These are phyloP conservation scores for Spizellomyces punctatus DNA, from an alignment of 192 early-diverging fungal species.

Conservation along the genomic window DNA sequence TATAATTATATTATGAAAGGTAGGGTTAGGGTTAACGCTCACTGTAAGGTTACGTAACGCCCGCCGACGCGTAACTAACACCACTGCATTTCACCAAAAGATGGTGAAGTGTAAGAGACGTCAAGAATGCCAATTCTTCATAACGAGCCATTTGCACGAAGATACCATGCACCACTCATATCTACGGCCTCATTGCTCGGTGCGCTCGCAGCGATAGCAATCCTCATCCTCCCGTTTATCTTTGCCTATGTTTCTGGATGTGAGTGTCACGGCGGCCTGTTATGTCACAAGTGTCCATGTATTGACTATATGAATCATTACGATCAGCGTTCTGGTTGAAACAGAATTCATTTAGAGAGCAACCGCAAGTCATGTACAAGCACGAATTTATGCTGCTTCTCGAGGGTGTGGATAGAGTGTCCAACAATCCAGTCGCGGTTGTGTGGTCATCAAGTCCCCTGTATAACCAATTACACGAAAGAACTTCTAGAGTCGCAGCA, in stretches of 20 bases:
- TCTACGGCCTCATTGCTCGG: slow-evolving; percentile 27
- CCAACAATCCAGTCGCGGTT: too few relatives aligned
- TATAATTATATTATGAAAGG: too few relatives aligned
- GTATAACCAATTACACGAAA: too few relatives aligned
- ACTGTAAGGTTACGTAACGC: too few relatives aligned
- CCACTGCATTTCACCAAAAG: too few relatives aligned
- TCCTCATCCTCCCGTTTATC: slow-evolving; percentile 34
- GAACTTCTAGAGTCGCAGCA: too few relatives aligned
- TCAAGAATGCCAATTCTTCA: slow-evolving; percentile 30
- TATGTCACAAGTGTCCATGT: background rate
- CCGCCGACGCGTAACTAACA: too few relatives aligned
- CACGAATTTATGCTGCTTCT: slow-evolving; percentile 28
- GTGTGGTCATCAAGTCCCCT: too few relatives aligned
- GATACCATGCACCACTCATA: slow-evolving; percentile 28
- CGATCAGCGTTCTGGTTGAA: slow-evolving; percentile 45
- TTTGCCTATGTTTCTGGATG: slow-evolving; percentile 38
- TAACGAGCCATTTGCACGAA: slow-evolving; percentile 33
- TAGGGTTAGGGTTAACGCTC: too few relatives aligned
- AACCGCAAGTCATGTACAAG: slow-evolving; percentile 40
- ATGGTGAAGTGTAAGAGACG: too few relatives aligned
- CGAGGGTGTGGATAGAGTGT: slow-evolving; percentile 25
- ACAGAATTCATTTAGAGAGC: slow-evolving; percentile 33
- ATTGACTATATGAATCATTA: background rate
- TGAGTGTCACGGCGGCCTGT: slow-evolving; percentile 5
- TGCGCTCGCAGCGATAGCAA: background rate